Conservation (phyloP, 2,329 filamentous ascomycete genomes). For the Alternaria angustiovoidea region DNA sequence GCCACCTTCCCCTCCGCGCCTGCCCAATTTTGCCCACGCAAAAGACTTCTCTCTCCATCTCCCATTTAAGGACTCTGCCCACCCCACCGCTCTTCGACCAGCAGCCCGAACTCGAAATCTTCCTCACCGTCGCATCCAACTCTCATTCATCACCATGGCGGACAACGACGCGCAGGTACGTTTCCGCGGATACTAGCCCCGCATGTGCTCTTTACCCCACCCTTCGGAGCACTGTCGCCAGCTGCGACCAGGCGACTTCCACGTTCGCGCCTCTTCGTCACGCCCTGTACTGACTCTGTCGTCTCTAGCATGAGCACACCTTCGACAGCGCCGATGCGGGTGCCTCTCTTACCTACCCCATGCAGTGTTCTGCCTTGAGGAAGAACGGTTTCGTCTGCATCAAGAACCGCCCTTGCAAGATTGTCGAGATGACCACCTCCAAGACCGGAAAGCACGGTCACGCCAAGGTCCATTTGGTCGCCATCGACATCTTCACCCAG, state of each 20-base stretch:
- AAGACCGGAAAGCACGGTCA: conserved; percentile 99
- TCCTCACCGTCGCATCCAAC: conserved; percentile 46
- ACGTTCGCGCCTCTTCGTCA: conserved; percentile 7
- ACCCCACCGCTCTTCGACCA: conserved; percentile 39
- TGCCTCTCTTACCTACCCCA: conserved; percentile 91
- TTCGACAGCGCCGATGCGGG: conserved; percentile 97
- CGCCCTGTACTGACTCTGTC: conserved; percentile 27
- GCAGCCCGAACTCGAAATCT: conserved; percentile 38
- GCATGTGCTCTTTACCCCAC: conserved; percentile 48
- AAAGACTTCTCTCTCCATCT: conserved; percentile 43
- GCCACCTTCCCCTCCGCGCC: conserved; percentile 36
- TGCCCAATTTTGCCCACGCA: conserved; percentile 26
- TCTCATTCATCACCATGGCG: conserved; percentile 66
- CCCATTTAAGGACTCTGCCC: conserved; percentile 36
- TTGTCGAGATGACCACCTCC: conserved; percentile 99
- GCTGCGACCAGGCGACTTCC: conserved; percentile 39
- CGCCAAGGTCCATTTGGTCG: conserved; percentile 99
- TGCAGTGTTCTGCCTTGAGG: conserved; percentile 99
- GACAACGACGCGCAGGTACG: conserved; percentile 70
- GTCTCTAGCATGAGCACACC: conserved; percentile 65
- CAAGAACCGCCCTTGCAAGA: conserved; percentile 99
- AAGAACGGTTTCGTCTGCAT: conserved; percentile 99
- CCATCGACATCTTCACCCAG: conserved; percentile 98
- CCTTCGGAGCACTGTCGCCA: conserved; percentile 44
- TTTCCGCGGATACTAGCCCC: conserved; percentile 29